phyloP scores from a whole-genome alignment of 257 asterid genomes.

The Nicotiana benthamiana region DNA sequence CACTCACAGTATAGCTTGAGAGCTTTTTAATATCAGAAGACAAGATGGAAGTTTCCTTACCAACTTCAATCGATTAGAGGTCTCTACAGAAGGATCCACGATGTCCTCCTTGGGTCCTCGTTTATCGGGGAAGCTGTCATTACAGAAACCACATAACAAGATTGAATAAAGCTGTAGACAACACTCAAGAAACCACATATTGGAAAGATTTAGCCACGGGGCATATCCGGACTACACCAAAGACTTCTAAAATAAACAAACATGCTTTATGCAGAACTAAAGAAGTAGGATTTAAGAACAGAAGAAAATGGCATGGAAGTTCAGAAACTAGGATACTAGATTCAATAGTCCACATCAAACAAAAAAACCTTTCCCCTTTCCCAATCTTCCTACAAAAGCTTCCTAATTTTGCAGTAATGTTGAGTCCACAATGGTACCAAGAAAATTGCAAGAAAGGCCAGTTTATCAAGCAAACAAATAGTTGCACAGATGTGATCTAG shows the following conservation, averaged over 20 bases:
- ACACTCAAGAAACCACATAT: not conserved
- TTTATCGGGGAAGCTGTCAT: slow-evolving; percentile 60
- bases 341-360: slow-evolving; percentile 23
- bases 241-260: not conserved
- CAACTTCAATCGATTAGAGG: slow-evolving; percentile 36
- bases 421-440: not conserved
- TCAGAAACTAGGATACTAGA: slow-evolving; percentile 17
- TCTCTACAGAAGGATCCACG: slow-evolving; percentile 28
- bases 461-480: not conserved
- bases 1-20: not conserved
- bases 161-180: not conserved
- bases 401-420: slow-evolving; percentile 10
- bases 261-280: not conserved
- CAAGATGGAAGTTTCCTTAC: slow-evolving; percentile 33
- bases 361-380: slow-evolving; percentile 5
- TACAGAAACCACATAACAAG: slow-evolving; percentile 13
- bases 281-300: not conserved
- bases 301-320: slow-evolving; percentile 7
- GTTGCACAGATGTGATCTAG: not conserved
- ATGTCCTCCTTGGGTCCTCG: slow-evolving; percentile 35
- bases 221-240: not conserved
- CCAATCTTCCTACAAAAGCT: slow-evolving; percentile 11
- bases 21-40: slow-evolving; percentile 1
- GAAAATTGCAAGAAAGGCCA: not conserved
- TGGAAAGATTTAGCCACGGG: not conserved